Evolutionary conservation across 2,329 filamentous ascomycete species (phyloP).

Genomic region (Fusarium sp.): DNA sequence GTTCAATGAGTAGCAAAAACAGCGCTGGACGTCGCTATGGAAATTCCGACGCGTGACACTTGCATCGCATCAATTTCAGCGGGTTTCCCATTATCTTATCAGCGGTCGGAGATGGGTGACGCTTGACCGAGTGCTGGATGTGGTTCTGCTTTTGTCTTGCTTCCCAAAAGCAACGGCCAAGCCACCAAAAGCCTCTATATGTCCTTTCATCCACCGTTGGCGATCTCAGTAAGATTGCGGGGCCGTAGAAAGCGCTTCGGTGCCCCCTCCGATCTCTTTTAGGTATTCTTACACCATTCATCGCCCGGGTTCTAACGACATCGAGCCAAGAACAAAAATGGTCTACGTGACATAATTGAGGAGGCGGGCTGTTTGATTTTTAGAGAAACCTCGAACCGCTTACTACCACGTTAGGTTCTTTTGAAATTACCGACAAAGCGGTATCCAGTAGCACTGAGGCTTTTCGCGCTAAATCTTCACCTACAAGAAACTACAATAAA

Average conservation of each 20-base stretch:
- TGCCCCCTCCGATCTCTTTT: background rate
- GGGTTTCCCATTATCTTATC: too few species aligned
- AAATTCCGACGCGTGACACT: too few species aligned
- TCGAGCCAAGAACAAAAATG: background rate
- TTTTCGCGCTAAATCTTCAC: background rate
- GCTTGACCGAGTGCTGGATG: too few species aligned
- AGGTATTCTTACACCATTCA: background rate
- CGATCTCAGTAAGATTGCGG: background rate
- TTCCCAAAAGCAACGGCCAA: too few species aligned
- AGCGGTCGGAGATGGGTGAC: too few species aligned
- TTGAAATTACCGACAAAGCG: background rate
- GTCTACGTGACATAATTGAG: background rate
- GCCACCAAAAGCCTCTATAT: too few species aligned
- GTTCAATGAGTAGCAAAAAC: too few species aligned
- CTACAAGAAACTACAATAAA: background rate
- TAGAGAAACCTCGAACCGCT: background rate
- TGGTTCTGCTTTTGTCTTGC: too few species aligned
- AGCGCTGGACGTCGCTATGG: too few species aligned
- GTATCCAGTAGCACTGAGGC: background rate
- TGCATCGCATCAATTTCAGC: too few species aligned
- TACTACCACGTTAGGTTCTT: rapidly evolving
- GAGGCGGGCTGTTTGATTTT: rapidly evolving
- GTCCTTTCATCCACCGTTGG: background rate
- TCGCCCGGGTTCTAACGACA: rapidly evolving
- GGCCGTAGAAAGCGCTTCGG: background rate